Percentiles rank a stretch among this genome's conserved stretches.
These are phyloP conservation scores for Tuber brumale DNA, from an alignment of 495 filamentous ascomycete genomes.

Conservation along the genomic window DNA sequence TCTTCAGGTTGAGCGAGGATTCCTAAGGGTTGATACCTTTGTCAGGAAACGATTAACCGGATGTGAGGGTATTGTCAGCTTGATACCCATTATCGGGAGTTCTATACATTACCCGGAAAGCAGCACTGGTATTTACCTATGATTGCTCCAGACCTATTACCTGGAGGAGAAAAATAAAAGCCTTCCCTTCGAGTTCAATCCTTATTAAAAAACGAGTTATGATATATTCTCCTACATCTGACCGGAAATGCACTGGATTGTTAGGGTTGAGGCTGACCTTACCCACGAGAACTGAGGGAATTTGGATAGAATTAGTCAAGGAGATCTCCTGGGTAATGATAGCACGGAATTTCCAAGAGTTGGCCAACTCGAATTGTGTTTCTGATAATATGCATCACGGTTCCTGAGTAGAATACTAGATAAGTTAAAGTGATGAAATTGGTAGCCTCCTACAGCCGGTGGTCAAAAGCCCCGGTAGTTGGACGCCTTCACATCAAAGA, in stretches of 20 bases:
- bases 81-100: neutral
- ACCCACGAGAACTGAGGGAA: neutral
- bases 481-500: no score
- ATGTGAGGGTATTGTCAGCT: neutral
- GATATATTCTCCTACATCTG: neutral
- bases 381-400: neutral
- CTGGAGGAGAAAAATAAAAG: neutral
- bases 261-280: neutral
- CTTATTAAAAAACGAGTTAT: neutral
- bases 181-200: neutral
- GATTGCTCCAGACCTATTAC: neutral
- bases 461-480: no score
- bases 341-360: neutral
- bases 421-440: neutral
- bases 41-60: neutral
- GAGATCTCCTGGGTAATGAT: neutral
- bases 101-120: neutral
- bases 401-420: neutral
- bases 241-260: neutral
- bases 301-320: neutral
- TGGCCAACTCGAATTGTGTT: neutral
- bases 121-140: neutral
- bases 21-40: neutral
- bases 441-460: no score
- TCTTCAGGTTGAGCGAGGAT: neutral